Conservation (phyloP, 306 rosid species). For the Prinsepia uniflora region DNA sequence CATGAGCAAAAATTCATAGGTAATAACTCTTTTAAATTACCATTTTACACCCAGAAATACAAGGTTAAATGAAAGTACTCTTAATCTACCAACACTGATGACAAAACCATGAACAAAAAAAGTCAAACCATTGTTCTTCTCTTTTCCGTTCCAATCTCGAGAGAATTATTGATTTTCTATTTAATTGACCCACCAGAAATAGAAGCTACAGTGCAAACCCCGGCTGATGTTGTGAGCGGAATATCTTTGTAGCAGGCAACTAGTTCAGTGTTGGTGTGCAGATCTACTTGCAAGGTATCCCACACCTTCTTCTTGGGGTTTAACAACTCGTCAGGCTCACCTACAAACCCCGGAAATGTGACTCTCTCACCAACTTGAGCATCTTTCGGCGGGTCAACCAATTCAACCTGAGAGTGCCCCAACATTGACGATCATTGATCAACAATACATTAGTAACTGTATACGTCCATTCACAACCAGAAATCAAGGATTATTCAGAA, state of each 20-base stretch:
- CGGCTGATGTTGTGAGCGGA: constrained; percentile 78
- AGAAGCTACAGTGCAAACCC: constrained; percentile 75
- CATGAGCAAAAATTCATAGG: no score
- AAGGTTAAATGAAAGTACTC: no score
- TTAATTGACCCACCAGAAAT: constrained; percentile 54
- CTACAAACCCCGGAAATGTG: constrained; percentile 56
- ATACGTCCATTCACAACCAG: background rate
- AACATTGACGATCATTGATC: constrained; percentile 12
- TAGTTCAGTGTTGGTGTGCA: constrained; percentile 42
- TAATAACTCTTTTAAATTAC: no score
- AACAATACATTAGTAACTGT: background rate
- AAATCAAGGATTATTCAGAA: background rate
- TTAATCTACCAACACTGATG: no score
- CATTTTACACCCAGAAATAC: no score
- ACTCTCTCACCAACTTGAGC: constrained; percentile 75
- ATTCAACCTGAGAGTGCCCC: constrained; percentile 52
- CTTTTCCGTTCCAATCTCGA: background rate
- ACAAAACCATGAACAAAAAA: no score
- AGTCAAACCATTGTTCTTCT: no score
- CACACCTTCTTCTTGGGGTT: constrained; percentile 94
- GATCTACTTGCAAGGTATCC: constrained; percentile 88
- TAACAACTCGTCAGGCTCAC: constrained; percentile 68
- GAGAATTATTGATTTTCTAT: constrained; percentile 27
- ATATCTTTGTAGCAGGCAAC: constrained; percentile 74
- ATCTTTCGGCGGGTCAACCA: constrained; percentile 77